These are phyloP conservation scores for Penicillium sp. DNA, from an alignment of 2,329 filamentous ascomycete species.

Conservation along the genomic window DNA sequence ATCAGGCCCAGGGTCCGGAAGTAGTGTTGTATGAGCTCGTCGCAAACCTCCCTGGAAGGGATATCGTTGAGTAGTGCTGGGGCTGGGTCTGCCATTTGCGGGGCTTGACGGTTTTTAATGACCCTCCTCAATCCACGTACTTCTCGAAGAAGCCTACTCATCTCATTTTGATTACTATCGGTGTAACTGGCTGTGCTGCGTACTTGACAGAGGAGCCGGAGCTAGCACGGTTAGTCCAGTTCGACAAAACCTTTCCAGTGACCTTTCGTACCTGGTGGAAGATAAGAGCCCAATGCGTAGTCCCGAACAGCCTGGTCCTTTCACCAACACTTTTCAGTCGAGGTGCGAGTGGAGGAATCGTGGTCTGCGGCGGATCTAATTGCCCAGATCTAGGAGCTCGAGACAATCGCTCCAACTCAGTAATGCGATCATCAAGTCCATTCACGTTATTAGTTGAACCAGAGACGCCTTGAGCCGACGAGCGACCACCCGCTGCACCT, in stretches of 20 bases:
- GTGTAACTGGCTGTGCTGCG: conserved; percentile 10
- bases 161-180: conserved; percentile 14
- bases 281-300: conserved; percentile 18
- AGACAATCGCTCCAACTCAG: background rate
- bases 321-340: conserved; percentile 11
- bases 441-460: background rate
- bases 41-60: conserved; percentile 21
- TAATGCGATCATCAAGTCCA: conserved; percentile 1
- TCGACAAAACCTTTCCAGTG: background rate
- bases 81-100: conserved; percentile 23
- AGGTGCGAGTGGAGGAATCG: conserved; percentile 14
- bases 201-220: conserved; percentile 15
- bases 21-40: conserved; percentile 29
- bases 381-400: background rate
- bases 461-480: background rate
- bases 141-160: conserved; percentile 18
- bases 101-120: conserved; percentile 24
- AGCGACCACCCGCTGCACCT: background rate
- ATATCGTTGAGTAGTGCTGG: conserved; percentile 23
- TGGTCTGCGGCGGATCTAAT: conserved; percentile 8
- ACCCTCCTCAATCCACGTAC: conserved; percentile 21
- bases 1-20: conserved; percentile 34
- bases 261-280: conserved; percentile 17
- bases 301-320: conserved; percentile 16
- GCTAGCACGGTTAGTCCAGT: conserved; percentile 2